Conservation (phyloP, 306 rosid genomes). For the Elaeagnus macrophylla region DNA sequence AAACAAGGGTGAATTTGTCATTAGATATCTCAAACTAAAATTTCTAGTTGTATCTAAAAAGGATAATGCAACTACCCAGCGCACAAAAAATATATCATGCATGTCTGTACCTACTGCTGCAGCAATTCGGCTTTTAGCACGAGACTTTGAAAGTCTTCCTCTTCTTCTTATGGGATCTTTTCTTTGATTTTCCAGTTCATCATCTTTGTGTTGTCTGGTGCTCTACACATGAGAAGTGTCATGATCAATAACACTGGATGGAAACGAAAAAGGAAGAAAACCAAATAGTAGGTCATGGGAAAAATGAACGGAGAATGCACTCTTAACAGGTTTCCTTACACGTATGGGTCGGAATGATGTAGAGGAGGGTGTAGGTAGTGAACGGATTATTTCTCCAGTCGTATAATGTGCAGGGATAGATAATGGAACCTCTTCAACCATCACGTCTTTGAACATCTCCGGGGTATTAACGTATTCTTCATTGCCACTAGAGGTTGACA, state of each 20-base stretch:
- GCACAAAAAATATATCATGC: background rate
- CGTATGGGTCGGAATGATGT: constrained; percentile 9
- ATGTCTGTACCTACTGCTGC: constrained; percentile 18
- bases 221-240: constrained; percentile 23
- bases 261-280: background rate
- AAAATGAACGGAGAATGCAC: background rate
- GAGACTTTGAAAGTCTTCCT: constrained; percentile 15
- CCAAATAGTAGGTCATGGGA: background rate
- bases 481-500: background rate
- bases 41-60: background rate
- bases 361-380: background rate
- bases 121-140: constrained; percentile 1
- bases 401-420: constrained; percentile 1
- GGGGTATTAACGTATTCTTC: constrained; percentile 1
- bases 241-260: constrained; percentile 3
- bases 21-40: background rate
- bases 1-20: too few species aligned
- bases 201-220: constrained; percentile 11
- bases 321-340: constrained; percentile 18
- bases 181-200: constrained; percentile 11
- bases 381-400: background rate
- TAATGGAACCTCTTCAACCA: constrained; percentile 2
- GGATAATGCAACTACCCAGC: background rate
- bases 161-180: constrained; percentile 4
- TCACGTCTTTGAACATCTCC: constrained; percentile 11